Conservation (phyloP, 495 filamentous ascomycete genomes). For the Physcia stellaris region DNA sequence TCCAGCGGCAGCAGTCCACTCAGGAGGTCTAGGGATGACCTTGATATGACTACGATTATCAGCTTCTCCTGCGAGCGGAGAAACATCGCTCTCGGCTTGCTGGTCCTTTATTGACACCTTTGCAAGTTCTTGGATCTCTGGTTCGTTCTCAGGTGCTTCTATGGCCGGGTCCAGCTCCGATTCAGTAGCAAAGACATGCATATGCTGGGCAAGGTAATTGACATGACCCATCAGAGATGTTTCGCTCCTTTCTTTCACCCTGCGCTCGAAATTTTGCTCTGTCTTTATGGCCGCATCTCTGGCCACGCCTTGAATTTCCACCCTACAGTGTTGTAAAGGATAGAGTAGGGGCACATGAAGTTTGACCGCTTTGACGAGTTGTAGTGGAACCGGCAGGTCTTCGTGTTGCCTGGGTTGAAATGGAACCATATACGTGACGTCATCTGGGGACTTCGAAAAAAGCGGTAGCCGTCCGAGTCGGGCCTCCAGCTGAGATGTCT, state of each 20-base stretch:
- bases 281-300: slow-evolving; percentile 44
- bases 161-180: no score
- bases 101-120: slow-evolving; percentile 9
- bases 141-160: slow-evolving; percentile 17
- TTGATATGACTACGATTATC: slow-evolving; percentile 53
- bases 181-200: slow-evolving; percentile 52
- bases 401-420: slow-evolving; percentile 50
- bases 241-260: slow-evolving; percentile 39
- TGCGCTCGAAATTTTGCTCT: slow-evolving; percentile 51
- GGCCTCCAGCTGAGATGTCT: slow-evolving; percentile 64
- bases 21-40: slow-evolving; percentile 67
- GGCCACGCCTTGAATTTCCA: slow-evolving; percentile 51
- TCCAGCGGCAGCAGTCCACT: slow-evolving; percentile 48
- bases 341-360: slow-evolving; percentile 62
- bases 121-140: slow-evolving; percentile 5
- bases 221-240: slow-evolving; percentile 58
- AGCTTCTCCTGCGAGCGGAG: slow-evolving; percentile 1
- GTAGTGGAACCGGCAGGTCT: slow-evolving; percentile 49
- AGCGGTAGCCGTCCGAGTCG: slow-evolving; percentile 55
- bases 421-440: slow-evolving; percentile 56
- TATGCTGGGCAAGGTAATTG: slow-evolving; percentile 65
- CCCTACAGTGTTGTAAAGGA: slow-evolving; percentile 51
- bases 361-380: slow-evolving; percentile 47
- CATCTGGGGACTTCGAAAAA: slow-evolving; percentile 60
- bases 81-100: background rate